Evolutionary conservation across 768 basidiomycete species (phyloP).

Genomic region (Phanerochaete carnosa): DNA sequence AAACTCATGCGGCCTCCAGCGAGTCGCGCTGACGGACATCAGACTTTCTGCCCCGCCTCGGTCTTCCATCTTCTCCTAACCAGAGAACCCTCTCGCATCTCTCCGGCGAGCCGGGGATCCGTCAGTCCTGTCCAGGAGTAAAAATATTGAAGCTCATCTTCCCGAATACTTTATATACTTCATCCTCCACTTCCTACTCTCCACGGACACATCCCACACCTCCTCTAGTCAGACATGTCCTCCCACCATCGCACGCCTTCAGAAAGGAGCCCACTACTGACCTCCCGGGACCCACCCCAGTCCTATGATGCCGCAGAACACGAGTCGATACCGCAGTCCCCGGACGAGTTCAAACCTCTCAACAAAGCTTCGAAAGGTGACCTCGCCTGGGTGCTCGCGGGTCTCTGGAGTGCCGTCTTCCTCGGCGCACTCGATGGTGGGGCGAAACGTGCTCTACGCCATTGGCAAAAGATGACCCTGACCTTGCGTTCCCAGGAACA

Average conservation of each 20-base stretch:
- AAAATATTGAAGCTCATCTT: neutral
- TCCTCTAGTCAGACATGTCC: slow-evolving; percentile 25
- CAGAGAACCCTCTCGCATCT: neutral
- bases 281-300: slow-evolving; percentile 34
- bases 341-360: slow-evolving; percentile 12
- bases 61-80: neutral
- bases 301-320: slow-evolving; percentile 39
- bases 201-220: neutral
- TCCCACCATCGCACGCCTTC: slow-evolving; percentile 40
- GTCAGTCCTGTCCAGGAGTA: no score
- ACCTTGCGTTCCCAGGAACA: slow-evolving; percentile 47
- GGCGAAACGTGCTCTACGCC: slow-evolving; percentile 15
- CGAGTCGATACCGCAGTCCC: slow-evolving; percentile 10
- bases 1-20: neutral
- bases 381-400: slow-evolving; percentile 68
- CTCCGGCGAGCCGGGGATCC: neutral
- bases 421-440: slow-evolving; percentile 82
- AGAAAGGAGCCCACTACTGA: slow-evolving; percentile 58
- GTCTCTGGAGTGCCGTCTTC: slow-evolving; percentile 81
- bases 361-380: slow-evolving; percentile 52
- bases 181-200: neutral
- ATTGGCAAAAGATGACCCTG: neutral
- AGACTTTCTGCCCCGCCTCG: neutral
- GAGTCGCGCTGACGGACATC: neutral
- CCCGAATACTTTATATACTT: neutral